Evolutionary conservation across 208 protist species (phyloP), one percentile per base, ranked within the genome.

Genomic region (Plasmodiophora brassicae): DNA sequence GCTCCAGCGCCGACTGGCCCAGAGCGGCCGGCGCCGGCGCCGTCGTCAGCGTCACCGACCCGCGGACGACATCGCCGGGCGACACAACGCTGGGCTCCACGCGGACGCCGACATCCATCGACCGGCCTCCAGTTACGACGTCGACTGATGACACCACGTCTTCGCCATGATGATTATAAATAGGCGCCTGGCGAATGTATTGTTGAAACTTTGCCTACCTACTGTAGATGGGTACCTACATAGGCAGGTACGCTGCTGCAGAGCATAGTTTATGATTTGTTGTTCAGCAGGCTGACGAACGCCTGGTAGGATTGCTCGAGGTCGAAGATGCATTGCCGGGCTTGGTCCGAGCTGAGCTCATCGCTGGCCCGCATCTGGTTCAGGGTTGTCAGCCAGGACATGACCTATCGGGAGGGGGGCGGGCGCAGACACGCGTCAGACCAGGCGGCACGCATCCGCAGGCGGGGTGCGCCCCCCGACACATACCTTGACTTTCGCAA

Each of bases 321-420:
- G 71, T 96, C 95, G 91, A 96, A 97, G 25, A 94, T 91, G 39
- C 96, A 95, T 87, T 97, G 94, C 0, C 96, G 93, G 32, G 93
- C 88, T 45, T 95, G 91, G 0, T 91, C 88, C 25, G 94, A 93
- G 86, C 93, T 93, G 0, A 98, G 88, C 88, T 95, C 94, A 87
- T 98, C 96, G 0, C 92, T 93, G 0, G 96, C 96, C 14, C 93
- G 94, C 95, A 97, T 97, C 46, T 87, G 85, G 65, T 97, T 95
- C 10, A 97, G 88, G 36, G 91, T 93, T 14, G 86, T 46, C 41
- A 95, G 92, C 96, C 96, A 95, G 25, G 25, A 53, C 36, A 89
- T 71, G 87, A 96, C 14, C 93, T 41, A 46, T 39, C 38, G 43
- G 72, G 84, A 43, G 5, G 5, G 1, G 45, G 10, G 5, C 36